These are phyloP conservation scores for Yamadazyma ubonensis DNA, from an alignment of 805 yeast genomes.

Conservation along the genomic window DNA sequence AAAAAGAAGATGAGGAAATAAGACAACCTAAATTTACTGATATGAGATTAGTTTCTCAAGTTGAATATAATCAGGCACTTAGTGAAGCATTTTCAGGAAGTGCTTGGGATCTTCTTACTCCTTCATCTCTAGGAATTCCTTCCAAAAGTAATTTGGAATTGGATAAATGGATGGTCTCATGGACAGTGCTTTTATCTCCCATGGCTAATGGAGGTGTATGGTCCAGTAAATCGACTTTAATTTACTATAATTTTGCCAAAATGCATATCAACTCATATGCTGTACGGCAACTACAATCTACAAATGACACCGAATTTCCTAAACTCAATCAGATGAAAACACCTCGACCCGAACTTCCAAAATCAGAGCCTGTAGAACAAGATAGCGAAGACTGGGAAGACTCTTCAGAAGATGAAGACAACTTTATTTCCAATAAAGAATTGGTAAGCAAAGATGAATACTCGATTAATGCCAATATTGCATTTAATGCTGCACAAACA, in stretches of 20 bases:
- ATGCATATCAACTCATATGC: constrained; percentile 64
- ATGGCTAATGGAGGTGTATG: constrained; percentile 54
- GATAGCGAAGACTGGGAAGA: constrained; percentile 13
- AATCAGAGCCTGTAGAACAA: not conserved
- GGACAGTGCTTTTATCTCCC: constrained; percentile 70
- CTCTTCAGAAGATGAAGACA: constrained; percentile 26
- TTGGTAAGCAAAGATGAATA: constrained; percentile 33
- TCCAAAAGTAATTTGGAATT: constrained; percentile 64
- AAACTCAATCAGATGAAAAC: constrained; percentile 25
- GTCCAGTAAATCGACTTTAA: constrained; percentile 68
- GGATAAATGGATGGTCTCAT: constrained; percentile 78
- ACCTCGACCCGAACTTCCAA: constrained; percentile 3
- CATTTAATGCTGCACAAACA: constrained; percentile 61
- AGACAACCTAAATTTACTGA: constrained; percentile 35
- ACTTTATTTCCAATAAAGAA: constrained; percentile 33
- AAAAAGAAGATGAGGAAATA: constrained; percentile 1
- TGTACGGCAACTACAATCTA: constrained; percentile 40
- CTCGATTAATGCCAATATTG: constrained; percentile 45
- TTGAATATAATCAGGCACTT: constrained; percentile 64
- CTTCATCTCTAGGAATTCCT: constrained; percentile 64
- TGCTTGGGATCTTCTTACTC: constrained; percentile 61
- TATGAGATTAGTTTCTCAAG: constrained; percentile 63
- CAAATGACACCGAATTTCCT: constrained; percentile 30
- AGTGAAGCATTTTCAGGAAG: constrained; percentile 55
- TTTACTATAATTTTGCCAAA: constrained; percentile 72